phyloP scores from a whole-genome alignment of 441 rosid genomes.

The Populus hybrid region DNA sequence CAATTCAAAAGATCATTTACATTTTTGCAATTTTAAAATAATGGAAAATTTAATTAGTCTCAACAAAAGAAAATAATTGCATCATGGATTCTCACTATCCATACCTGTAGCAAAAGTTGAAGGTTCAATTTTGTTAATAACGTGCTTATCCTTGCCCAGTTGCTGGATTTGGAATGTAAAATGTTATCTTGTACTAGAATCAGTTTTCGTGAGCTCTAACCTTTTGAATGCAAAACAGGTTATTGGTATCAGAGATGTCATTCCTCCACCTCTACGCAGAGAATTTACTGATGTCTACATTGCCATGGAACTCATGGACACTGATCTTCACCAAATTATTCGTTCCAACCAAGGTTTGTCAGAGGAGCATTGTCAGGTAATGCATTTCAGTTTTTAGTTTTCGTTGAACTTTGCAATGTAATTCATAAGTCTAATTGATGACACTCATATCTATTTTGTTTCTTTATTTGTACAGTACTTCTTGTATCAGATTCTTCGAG shows the following conservation, averaged over 20 bases:
- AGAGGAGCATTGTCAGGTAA: slow-evolving; percentile 97
- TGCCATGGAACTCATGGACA: slow-evolving; percentile 87
- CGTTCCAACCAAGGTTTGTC: slow-evolving; percentile 88
- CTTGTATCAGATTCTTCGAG: slow-evolving; percentile 90
- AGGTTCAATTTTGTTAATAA: background rate
- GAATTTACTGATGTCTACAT: slow-evolving; percentile 86
- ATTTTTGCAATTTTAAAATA: background rate
- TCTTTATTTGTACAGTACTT: slow-evolving; percentile 61
- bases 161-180: background rate
- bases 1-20: background rate
- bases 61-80: background rate
- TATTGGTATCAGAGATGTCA: slow-evolving; percentile 72
- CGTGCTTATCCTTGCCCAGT: background rate
- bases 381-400: background rate
- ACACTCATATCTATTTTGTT: background rate
- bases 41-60: background rate
- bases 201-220: background rate
- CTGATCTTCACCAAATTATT: slow-evolving; percentile 93
- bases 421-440: slow-evolving; percentile 2
- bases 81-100: background rate
- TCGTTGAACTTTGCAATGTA: background rate
- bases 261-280: slow-evolving; percentile 89
- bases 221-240: slow-evolving; percentile 47
- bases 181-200: background rate
- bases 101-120: background rate